Conservation (phyloP, 179 eudicot genomes). For the Amaranthus tricolor region DNA sequence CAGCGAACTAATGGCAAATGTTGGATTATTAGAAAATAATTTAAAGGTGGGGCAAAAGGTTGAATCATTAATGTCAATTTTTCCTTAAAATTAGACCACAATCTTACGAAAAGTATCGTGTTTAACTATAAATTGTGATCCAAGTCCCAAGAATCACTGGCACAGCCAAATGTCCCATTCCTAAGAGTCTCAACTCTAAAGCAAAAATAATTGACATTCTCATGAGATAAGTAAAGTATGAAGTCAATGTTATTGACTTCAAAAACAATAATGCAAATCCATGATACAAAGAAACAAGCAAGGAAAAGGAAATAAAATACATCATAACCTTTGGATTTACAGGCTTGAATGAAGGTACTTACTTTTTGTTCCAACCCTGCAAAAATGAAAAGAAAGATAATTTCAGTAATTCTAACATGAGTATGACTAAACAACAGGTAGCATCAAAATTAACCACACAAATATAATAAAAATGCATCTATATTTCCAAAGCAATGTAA, state of each 20-base stretch:
- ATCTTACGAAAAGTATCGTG: too few relatives aligned
- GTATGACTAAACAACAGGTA: not conserved
- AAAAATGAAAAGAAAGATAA: slow-evolving; percentile 31
- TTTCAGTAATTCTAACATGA: slow-evolving; percentile 1
- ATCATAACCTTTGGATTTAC: slow-evolving; percentile 17
- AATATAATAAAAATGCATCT: not conserved
- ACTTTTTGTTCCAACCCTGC: slow-evolving; percentile 99
- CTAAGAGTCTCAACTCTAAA: not conserved
- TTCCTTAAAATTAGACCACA: too few relatives aligned
- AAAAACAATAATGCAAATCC: not conserved
- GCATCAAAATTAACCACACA: not conserved
- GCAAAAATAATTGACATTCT: not conserved
- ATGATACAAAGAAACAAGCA: not conserved
- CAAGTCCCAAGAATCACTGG: too few relatives aligned
- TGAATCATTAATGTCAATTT: too few relatives aligned
- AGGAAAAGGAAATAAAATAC: not conserved
- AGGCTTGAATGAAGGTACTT: slow-evolving; percentile 32
- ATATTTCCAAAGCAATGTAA: slow-evolving; percentile 4
- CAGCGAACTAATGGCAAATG: too few relatives aligned
- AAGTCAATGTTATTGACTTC: not conserved
- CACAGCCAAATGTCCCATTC: not conserved
- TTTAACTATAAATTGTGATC: too few relatives aligned
- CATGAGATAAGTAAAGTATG: not conserved
- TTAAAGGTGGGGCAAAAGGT: too few relatives aligned
- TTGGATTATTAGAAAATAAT: too few relatives aligned